Conservation (phyloP, 768 basidiomycete species). For the Lactarius sanguifluus region DNA sequence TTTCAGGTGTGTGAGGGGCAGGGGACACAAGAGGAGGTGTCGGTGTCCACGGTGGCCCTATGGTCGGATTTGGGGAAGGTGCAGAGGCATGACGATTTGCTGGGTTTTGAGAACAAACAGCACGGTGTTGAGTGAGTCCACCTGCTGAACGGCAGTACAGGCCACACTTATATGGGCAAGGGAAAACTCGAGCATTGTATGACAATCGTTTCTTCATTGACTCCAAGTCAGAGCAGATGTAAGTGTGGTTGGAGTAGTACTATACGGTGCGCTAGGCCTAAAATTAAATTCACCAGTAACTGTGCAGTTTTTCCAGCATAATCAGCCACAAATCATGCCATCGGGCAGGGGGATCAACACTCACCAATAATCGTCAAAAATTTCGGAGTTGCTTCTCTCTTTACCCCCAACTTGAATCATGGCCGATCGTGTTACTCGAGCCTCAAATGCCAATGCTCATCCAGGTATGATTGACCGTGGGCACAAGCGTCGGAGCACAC, state of each 20-base stretch:
- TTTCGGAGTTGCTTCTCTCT: neutral
- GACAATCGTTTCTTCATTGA: neutral
- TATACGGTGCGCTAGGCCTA: no score
- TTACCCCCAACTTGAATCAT: neutral
- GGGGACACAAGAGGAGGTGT: no score
- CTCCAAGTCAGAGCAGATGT: no score
- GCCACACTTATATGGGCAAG: neutral
- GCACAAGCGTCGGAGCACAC: neutral
- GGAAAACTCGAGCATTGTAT: neutral
- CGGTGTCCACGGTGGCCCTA: no score
- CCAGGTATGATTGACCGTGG: neutral
- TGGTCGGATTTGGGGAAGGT: neutral
- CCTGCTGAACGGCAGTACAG: neutral
- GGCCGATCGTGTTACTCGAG: no score
- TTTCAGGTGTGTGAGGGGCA: no score
- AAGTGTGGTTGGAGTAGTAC: no score
- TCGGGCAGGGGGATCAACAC: no score
- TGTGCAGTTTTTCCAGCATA: neutral
- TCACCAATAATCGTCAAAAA: no score
- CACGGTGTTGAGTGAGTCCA: neutral
- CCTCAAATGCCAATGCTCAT: neutral
- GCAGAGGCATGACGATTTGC: neutral
- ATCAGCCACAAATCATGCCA: no score
- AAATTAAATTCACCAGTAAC: no score
- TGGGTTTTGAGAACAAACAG: neutral